phyloP scores from a whole-genome alignment of 331 rosid genomes.

The Malus hybrid region DNA sequence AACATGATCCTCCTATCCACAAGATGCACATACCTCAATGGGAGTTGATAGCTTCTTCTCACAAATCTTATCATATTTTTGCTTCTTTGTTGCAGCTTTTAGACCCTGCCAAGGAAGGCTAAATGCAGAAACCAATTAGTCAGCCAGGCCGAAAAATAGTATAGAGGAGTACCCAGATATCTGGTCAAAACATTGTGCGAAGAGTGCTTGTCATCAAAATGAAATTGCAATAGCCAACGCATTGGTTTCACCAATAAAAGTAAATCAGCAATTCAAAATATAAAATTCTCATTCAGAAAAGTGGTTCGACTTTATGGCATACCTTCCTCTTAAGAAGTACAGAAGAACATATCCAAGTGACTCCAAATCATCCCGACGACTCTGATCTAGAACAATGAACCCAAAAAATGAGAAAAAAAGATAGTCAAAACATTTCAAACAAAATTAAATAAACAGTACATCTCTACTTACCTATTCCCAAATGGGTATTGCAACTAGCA shows the following conservation, averaged over 20 bases:
- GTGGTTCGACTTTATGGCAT: background rate
- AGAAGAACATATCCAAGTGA: slow-evolving; percentile 70
- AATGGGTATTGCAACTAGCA: slow-evolving; percentile 75
- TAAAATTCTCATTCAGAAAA: background rate
- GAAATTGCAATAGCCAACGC: background rate
- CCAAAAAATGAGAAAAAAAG: slow-evolving; percentile 13
- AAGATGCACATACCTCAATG: slow-evolving; percentile 45
- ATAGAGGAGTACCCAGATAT: too few relatives aligned
- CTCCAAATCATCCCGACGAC: slow-evolving; percentile 77
- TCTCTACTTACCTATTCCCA: slow-evolving; percentile 46
- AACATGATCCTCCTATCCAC: background rate
- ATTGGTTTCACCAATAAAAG: background rate
- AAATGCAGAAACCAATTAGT: slow-evolving; percentile 10
- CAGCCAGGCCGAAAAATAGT: background rate
- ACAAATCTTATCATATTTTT: slow-evolving; percentile 73
- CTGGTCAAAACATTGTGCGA: background rate
- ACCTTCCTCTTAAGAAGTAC: slow-evolving; percentile 77
- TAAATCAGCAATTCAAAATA: background rate
- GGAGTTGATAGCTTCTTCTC: slow-evolving; percentile 78
- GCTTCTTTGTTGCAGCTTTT: slow-evolving; percentile 65
- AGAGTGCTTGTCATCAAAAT: background rate
- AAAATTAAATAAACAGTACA: background rate
- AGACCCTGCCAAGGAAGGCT: slow-evolving; percentile 99
- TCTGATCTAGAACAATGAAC: slow-evolving; percentile 47
- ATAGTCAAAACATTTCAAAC: background rate